phyloP scores from a whole-genome alignment of 495 filamentous ascomycete genomes.

The Lindgomyces ingoldianus region DNA sequence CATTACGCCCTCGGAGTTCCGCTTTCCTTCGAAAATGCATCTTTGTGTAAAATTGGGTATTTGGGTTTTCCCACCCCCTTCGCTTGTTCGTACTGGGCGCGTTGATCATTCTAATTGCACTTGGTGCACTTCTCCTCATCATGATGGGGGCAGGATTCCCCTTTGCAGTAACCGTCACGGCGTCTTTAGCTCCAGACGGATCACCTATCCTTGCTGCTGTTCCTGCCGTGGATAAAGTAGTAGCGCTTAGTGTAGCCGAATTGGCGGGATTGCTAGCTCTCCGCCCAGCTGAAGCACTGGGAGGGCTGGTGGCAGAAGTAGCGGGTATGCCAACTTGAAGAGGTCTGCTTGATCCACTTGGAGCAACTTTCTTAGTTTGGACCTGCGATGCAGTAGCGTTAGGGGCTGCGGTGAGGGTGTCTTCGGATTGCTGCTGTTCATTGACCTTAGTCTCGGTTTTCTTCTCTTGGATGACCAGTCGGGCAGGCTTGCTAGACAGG shows the following conservation, averaged over 20 bases:
- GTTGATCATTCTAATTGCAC: constrained; percentile 28
- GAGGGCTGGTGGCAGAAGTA: neutral
- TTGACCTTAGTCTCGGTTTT: no score
- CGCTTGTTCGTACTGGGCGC: neutral
- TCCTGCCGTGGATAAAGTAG: neutral
- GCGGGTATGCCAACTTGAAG: neutral
- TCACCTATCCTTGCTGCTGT: no score
- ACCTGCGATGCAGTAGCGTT: neutral
- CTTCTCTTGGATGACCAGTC: no score
- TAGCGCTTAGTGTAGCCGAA: neutral
- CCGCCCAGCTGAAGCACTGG: neutral
- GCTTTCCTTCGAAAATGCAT: constrained; percentile 10
- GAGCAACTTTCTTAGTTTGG: neutral
- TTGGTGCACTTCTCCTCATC: constrained; percentile 2
- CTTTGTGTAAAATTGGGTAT: constrained; percentile 7
- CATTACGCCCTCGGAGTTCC: constrained; percentile 7
- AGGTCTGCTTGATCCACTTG: neutral
- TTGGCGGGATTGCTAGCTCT: neutral
- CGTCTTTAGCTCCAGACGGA: neutral
- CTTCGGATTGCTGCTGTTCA: no score
- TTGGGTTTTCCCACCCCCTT: neutral
- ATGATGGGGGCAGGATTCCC: neutral
- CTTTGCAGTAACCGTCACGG: neutral
- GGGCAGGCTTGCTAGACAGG: no score
- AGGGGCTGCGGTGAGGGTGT: no score